Evolutionary conservation across 306 rosid genomes (phyloP), one percentile per base, ranked within the genome.

Genomic region (Fagus crenata): DNA sequence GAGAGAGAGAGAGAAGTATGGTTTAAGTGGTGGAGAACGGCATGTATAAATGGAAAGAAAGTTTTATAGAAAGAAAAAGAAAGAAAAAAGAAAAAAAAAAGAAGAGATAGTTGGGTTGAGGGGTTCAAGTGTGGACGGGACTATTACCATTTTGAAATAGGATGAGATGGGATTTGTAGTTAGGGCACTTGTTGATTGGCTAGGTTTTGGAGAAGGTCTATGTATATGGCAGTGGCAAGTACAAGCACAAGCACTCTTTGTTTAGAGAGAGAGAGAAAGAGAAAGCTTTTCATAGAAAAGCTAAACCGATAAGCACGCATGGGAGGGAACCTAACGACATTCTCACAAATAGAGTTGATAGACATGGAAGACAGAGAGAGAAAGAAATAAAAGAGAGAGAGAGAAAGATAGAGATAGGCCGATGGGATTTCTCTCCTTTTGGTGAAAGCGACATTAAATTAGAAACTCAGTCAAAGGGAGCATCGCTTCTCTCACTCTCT

Each of bases 1-100:
- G n/a, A n/a, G n/a, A n/a, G n/a, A n/a, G 18, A 54, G 56, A 79
- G 46, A 78, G 18, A 74, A 74, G 35, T 12, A 36, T 53, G 41
- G 56, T 75, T 83, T 18, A 81, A 84, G 90, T 84, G 88, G 82
- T 6, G 77, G 71, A 85, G 84, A 39, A 77, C 91, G 93, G 97
- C 97, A 81, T 92, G 97, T 80, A 89, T 80, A 90, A 81, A 83
- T 87, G 89, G 98, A 90, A 90, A 92, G 85, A 76, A 33, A 71
- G 68, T 43, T 13, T 41, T 12, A 67, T 28, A 71, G 79, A 75
- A 61, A 53, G 33, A 28, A 68, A 13, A 67, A 68, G 69, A 36
- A 75, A 40, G 7, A 60, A 28, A 71, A 79, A 81, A 61, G 39
- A 9, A 65, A n/a, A 71, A 81, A 81, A 51, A 35, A 67, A 13